Conservation (phyloP, 2,329 filamentous ascomycete genomes). For the Colletotrichum cereale region DNA sequence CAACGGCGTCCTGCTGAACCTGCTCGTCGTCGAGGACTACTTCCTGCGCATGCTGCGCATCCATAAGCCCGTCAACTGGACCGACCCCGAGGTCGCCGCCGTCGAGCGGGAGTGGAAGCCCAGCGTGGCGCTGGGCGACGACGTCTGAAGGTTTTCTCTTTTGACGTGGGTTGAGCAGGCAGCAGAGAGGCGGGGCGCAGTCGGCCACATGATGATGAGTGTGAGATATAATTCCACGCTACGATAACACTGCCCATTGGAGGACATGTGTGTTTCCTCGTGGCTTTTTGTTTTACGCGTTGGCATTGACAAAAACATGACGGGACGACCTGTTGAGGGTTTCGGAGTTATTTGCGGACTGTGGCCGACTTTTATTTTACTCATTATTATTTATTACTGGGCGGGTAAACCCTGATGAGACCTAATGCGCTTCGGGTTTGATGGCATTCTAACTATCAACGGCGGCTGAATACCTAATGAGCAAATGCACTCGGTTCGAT, state of each 20-base stretch:
- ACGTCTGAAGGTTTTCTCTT: slow-evolving; percentile 26
- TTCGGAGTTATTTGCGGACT: slow-evolving; percentile 9
- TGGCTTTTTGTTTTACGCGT: background rate
- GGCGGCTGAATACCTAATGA: background rate
- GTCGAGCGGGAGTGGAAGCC: slow-evolving; percentile 51
- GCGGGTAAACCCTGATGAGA: background rate
- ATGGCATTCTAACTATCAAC: background rate
- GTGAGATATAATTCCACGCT: background rate
- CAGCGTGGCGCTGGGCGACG: slow-evolving; percentile 38
- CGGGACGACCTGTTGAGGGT: slow-evolving; percentile 5
- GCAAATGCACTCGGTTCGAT: background rate
- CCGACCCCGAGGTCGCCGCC: slow-evolving; percentile 51
- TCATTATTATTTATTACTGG: background rate
- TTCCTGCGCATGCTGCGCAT: slow-evolving; percentile 73
- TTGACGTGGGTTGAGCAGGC: no score
- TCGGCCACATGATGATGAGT: background rate
- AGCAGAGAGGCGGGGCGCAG: no score
- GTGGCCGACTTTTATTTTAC: background rate
- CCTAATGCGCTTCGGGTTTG: background rate
- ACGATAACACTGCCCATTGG: no score
- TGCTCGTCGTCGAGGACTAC: slow-evolving; percentile 76
- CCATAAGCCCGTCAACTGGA: slow-evolving; percentile 69
- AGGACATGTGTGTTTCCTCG: background rate
- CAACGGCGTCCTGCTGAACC: slow-evolving; percentile 69
- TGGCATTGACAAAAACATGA: slow-evolving; percentile 4